These are phyloP conservation scores for Oxyria digyna DNA, from an alignment of 148 eudicot genomes.

Conservation along the genomic window DNA sequence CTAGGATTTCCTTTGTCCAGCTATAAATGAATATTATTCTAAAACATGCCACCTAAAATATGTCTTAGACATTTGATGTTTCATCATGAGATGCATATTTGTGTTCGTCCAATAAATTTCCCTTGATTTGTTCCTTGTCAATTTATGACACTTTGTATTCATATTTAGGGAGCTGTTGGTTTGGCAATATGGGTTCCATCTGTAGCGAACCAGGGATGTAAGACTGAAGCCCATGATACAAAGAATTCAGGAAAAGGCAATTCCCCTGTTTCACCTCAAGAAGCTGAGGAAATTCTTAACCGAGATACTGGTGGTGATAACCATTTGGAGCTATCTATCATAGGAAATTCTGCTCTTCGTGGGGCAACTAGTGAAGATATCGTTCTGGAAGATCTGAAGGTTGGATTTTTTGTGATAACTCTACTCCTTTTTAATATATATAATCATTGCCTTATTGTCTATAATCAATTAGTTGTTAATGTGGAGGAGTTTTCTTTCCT, in stretches of 20 bases:
- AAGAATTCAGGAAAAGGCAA: conserved; percentile 44
- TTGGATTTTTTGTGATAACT: conserved; percentile 9
- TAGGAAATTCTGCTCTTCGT: conserved; percentile 29
- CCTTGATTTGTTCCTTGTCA: background rate
- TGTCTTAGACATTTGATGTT: background rate
- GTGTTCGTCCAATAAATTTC: background rate
- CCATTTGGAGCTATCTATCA: conserved; percentile 62
- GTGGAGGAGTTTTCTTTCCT: conserved; percentile 6
- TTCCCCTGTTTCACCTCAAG: conserved; percentile 39
- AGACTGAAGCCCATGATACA: conserved; percentile 34
- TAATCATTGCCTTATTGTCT: conserved; percentile 5
- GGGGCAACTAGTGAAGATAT: conserved; percentile 47
- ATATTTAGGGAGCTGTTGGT: conserved; percentile 86
- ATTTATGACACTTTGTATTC: background rate
- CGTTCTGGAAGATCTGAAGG: conserved; percentile 65
- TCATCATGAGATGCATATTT: background rate
- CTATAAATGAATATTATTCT: background rate
- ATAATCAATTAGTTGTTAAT: background rate
- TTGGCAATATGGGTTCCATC: conserved; percentile 99
- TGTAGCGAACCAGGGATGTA: conserved; percentile 55
- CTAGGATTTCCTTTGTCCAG: background rate
- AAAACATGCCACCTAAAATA: background rate
- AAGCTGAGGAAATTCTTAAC: conserved; percentile 27
- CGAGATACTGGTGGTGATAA: conserved; percentile 26
- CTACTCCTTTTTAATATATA: background rate